A percentile compares a stretch with the other conserved stretches of the same genome.
These are phyloP conservation scores for Carnegiea gigantea DNA, from an alignment of 179 eudicot species.

Conservation along the genomic window DNA sequence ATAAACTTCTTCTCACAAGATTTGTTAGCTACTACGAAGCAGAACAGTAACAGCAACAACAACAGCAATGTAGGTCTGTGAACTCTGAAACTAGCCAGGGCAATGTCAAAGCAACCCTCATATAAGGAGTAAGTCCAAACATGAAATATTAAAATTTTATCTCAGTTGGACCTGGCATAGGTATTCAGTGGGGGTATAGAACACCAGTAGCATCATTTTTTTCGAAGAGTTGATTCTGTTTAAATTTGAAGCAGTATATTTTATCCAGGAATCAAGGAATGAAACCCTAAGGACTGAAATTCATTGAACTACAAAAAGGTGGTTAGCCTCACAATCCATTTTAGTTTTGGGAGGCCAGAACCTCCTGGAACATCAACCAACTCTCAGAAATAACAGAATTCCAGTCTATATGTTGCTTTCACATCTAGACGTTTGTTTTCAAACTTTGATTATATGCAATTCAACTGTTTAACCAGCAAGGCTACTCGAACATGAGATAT, in stretches of 20 bases:
- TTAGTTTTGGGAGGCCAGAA: neutral
- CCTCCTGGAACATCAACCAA: neutral
- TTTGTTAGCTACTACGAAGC: neutral
- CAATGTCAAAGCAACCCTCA: neutral
- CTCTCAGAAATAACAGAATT: neutral
- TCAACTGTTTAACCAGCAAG: neutral
- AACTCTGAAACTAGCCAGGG: too few relatives aligned
- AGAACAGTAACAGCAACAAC: neutral
- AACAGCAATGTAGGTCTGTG: too few relatives aligned
- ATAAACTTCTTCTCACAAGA: too few relatives aligned
- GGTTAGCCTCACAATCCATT: neutral
- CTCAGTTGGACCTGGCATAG: neutral
- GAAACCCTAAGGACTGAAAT: neutral
- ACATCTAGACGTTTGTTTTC: neutral
- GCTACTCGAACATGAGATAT: neutral
- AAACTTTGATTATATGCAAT: neutral
- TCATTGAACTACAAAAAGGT: neutral
- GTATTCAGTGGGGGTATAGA: neutral
- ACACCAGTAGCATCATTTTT: too few relatives aligned
- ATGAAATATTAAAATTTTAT: too few relatives aligned
- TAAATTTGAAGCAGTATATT: neutral
- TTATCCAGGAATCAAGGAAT: neutral
- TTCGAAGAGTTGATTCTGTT: neutral
- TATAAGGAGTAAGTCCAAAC: too few relatives aligned
- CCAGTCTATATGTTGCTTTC: neutral